Evolutionary conservation across 2,329 filamentous ascomycete species (phyloP).

Genomic region (Aureobasidium sp.): DNA sequence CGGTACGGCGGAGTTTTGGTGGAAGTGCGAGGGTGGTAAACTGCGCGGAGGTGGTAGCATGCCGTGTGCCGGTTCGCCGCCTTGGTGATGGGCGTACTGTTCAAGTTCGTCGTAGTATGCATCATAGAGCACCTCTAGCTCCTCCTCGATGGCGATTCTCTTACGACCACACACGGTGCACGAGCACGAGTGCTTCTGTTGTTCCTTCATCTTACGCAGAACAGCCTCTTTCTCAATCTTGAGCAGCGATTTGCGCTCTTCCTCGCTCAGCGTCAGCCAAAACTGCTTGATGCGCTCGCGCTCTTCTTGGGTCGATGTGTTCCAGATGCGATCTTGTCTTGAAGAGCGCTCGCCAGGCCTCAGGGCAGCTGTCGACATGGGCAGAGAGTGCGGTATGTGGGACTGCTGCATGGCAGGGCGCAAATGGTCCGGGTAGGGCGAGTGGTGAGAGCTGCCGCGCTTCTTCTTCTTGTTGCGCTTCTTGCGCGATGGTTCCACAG

Average conservation of each 20-base stretch:
- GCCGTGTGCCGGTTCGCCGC: constrained; percentile 52
- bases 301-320: constrained; percentile 87
- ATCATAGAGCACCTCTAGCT: constrained; percentile 94
- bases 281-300: constrained; percentile 97
- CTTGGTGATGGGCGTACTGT: constrained; percentile 84
- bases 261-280: constrained; percentile 89
- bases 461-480: constrained; percentile 17
- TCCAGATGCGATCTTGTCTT: constrained; percentile 82
- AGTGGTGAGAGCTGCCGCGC: background rate
- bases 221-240: constrained; percentile 99
- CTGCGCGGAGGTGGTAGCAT: constrained; percentile 57
- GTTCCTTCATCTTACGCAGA: constrained; percentile 98
- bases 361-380: constrained; percentile 34
- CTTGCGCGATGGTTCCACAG: constrained; percentile 1
- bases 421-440: background rate
- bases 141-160: constrained; percentile 93
- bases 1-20: constrained; percentile 44
- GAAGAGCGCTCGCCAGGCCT: constrained; percentile 33
- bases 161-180: constrained; percentile 96
- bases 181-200: constrained; percentile 98
- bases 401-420: constrained; percentile 16
- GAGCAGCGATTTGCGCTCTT: constrained; percentile 87
- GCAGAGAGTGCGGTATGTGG: constrained; percentile 32
- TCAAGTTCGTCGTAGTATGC: constrained; percentile 97
- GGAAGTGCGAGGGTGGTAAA: constrained; percentile 21